Evolutionary conservation across 73 alveolate genomes (phyloP).

Genomic region (Blepharisma stoltei): DNA sequence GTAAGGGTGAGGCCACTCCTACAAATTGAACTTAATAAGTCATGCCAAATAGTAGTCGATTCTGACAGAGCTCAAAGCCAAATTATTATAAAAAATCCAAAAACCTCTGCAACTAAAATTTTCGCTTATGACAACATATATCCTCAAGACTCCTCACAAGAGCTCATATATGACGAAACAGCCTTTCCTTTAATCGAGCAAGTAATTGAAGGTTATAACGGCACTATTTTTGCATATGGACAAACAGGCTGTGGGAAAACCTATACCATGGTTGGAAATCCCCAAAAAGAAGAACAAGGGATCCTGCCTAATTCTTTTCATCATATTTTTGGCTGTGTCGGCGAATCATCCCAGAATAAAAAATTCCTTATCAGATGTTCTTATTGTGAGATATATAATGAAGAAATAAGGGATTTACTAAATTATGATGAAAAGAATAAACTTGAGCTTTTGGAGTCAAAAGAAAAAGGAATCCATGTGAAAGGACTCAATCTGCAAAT

Average conservation of each 20-base stretch:
- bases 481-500: conserved; percentile 74
- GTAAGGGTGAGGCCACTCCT: conserved; percentile 82
- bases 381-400: conserved; percentile 94
- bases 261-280: conserved; percentile 86
- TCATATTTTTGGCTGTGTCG: conserved; percentile 76
- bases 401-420: conserved; percentile 88
- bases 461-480: conserved; percentile 78
- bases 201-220: conserved; percentile 95
- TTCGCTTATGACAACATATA: conserved; percentile 91
- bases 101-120: conserved; percentile 2
- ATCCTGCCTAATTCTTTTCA: conserved; percentile 87
- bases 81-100: neutral
- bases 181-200: conserved; percentile 96
- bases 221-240: conserved; percentile 78
- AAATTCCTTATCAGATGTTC: conserved; percentile 91
- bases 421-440: conserved; percentile 59
- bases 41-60: conserved; percentile 33
- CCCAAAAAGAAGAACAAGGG: conserved; percentile 60
- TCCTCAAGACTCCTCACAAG: conserved; percentile 77
- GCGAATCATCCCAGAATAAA: conserved; percentile 73
- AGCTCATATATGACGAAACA: conserved; percentile 87
- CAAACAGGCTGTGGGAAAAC: conserved; percentile 93
- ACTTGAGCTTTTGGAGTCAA: conserved; percentile 82
- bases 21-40: conserved; percentile 44
- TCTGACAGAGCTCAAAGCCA: conserved; percentile 36